Evolutionary conservation across 208 protist genomes (phyloP).

Genomic region (Leishmania gerbilli): DNA sequence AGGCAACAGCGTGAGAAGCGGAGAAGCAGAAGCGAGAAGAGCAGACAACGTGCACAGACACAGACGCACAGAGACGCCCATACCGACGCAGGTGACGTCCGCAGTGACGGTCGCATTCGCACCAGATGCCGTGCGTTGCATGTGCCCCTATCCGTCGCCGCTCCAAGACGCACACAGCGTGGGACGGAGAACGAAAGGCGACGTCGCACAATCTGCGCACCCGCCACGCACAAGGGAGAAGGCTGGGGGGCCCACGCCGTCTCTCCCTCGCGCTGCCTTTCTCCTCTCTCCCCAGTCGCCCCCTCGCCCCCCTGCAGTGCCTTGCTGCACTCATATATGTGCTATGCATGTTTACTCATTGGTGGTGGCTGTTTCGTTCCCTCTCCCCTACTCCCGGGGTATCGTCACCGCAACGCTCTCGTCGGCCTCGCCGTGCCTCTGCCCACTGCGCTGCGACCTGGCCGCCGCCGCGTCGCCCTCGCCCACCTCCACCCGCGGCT

Average conservation of each 20-base stretch:
- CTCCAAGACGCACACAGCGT: not conserved
- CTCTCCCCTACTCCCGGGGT: conserved; percentile 13
- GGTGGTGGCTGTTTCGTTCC: not conserved
- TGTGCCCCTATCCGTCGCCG: not conserved
- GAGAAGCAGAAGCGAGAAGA: not conserved
- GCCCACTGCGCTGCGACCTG: not conserved
- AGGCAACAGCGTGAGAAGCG: not conserved
- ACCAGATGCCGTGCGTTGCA: not conserved
- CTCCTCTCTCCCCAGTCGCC: not conserved
- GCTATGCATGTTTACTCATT: not conserved
- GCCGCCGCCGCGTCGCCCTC: not conserved
- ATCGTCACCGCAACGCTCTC: not conserved
- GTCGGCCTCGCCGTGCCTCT: not conserved
- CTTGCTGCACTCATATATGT: not conserved
- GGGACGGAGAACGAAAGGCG: not conserved
- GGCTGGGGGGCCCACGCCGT: not conserved
- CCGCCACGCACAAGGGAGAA: not conserved
- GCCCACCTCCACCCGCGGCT: conserved; percentile 18
- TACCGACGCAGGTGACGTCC: not conserved
- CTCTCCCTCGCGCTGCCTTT: not conserved
- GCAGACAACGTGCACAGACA: not conserved
- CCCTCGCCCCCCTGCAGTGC: not conserved
- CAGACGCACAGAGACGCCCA: not conserved
- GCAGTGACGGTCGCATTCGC: not conserved
- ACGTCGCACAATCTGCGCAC: not conserved